Conservation (phyloP, 257 asterid species). For the Plectranthus barbatus region DNA sequence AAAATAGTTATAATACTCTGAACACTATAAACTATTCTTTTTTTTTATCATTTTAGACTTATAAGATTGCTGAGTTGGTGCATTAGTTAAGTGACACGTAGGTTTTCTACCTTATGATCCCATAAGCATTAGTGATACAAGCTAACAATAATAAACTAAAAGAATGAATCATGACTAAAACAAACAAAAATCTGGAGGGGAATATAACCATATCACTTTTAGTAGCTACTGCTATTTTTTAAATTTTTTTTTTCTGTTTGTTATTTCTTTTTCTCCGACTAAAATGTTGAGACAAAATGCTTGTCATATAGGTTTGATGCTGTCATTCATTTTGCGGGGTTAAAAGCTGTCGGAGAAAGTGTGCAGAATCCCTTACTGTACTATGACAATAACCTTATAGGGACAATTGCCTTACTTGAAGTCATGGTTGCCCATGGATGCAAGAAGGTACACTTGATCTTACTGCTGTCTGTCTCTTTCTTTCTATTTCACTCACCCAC, state of each 20-base stretch:
- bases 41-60: background rate
- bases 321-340: constrained; percentile 91
- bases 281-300: constrained; percentile 8
- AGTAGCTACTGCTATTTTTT: background rate
- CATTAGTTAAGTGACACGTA: background rate
- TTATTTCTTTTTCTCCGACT: background rate
- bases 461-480: background rate
- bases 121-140: background rate
- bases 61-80: background rate
- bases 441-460: constrained; percentile 41
- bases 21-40: too few relatives aligned
- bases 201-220: background rate
- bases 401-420: constrained; percentile 70
- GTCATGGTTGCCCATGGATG: constrained; percentile 93
- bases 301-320: constrained; percentile 66
- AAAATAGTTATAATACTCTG: too few relatives aligned
- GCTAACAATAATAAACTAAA: background rate
- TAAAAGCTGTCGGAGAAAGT: constrained; percentile 97
- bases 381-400: constrained; percentile 74
- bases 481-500: background rate
- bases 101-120: background rate
- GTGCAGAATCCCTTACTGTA: constrained; percentile 75
- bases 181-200: background rate
- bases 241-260: background rate
- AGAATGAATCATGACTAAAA: background rate